Conservation (phyloP, 257 asterid genomes). For the Scutellaria galericulata region DNA sequence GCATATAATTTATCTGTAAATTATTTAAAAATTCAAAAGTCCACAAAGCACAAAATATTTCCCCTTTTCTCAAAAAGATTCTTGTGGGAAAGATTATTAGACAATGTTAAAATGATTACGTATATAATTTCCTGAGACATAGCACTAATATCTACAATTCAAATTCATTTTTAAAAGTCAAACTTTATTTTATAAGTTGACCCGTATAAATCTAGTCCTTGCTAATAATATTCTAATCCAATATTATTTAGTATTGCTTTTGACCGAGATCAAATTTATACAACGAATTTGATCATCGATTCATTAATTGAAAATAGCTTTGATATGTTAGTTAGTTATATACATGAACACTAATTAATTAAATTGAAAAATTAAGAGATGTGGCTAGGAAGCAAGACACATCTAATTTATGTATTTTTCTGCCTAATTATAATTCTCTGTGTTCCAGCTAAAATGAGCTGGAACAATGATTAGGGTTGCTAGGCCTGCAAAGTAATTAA, state of each 20-base stretch:
- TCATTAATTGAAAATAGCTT: too few relatives aligned
- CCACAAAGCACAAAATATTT: conserved; percentile 65
- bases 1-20: conserved; percentile 30
- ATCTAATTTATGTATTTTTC: background rate
- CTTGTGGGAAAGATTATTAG: conserved; percentile 38
- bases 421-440: background rate
- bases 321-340: too few relatives aligned
- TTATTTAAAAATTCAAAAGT: conserved; percentile 20
- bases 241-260: too few relatives aligned
- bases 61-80: conserved; percentile 53
- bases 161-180: too few relatives aligned
- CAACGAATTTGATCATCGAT: too few relatives aligned
- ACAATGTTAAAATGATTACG: background rate
- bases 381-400: background rate
- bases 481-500: background rate
- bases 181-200: too few relatives aligned
- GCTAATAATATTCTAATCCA: background rate
- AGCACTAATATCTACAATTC: too few relatives aligned
- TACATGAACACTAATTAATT: too few relatives aligned
- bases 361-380: too few relatives aligned
- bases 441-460: conserved; percentile 30
- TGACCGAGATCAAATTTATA: background rate
- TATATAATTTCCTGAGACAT: too few relatives aligned
- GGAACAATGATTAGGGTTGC: conserved; percentile 28
- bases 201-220: too few relatives aligned